Percentiles rank a stretch among this genome's conserved stretches.
These are phyloP conservation scores for Cystobasidium ongulense DNA, from an alignment of 768 basidiomycete genomes.

Conservation along the genomic window DNA sequence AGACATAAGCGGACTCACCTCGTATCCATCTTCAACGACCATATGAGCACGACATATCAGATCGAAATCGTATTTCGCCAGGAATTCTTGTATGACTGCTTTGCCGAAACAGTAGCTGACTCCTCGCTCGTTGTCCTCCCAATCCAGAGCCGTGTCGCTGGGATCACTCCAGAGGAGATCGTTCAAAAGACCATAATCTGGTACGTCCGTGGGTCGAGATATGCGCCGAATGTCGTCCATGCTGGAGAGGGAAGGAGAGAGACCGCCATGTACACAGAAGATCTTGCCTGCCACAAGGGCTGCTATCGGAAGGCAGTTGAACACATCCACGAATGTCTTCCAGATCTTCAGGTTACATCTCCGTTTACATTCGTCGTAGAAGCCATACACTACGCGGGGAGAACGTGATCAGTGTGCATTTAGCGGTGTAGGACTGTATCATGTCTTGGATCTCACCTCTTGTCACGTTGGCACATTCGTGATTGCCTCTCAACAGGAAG, in stretches of 20 bases:
- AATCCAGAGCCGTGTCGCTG: constrained; percentile 90
- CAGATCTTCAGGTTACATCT: constrained; percentile 99
- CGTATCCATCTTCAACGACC: constrained; percentile 76
- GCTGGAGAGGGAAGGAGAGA: constrained; percentile 80
- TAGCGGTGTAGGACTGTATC: background rate
- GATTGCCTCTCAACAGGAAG: constrained; percentile 93
- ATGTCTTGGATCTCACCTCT: constrained; percentile 60
- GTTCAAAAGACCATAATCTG: constrained; percentile 93
- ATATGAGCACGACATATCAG: constrained; percentile 98
- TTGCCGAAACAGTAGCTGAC: constrained; percentile 99
- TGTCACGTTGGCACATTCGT: constrained; percentile 98
- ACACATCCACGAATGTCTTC: constrained; percentile 99
- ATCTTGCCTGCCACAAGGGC: constrained; percentile 98
- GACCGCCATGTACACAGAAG: constrained; percentile 88
- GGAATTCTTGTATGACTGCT: constrained; percentile 82
- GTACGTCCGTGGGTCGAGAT: constrained; percentile 89
- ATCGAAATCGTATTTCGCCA: constrained; percentile 83
- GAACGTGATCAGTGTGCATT: background rate
- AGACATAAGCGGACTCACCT: background rate
- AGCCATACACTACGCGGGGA: constrained; percentile 71
- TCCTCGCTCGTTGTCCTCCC: constrained; percentile 99
- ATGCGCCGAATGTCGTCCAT: constrained; percentile 99
- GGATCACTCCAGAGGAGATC: constrained; percentile 98
- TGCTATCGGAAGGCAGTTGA: constrained; percentile 97
- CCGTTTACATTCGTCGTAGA: constrained; percentile 99